Conservation (phyloP, 768 basidiomycete species). For the Arthromyces matolae region DNA sequence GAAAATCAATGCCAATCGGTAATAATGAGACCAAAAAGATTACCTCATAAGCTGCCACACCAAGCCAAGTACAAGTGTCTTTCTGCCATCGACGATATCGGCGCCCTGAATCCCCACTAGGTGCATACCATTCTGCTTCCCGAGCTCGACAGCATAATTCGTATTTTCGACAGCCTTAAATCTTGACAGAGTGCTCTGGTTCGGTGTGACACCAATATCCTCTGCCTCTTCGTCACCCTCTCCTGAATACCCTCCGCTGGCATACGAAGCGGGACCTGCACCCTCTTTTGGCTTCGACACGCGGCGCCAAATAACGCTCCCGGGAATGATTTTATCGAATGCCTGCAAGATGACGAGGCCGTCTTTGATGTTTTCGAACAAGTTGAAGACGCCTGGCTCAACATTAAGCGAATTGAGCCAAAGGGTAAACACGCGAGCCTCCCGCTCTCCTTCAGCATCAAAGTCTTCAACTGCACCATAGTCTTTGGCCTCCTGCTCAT, state of each 20-base stretch:
- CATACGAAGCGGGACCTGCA: conserved; percentile 37
- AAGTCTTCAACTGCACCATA: conserved; percentile 93
- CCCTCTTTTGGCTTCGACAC: conserved; percentile 91
- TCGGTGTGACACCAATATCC: conserved; percentile 79
- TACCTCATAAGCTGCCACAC: conserved; percentile 98
- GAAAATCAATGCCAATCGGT: background rate
- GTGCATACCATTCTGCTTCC: conserved; percentile 89
- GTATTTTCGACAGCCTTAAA: conserved; percentile 99
- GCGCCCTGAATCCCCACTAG: conserved; percentile 97
- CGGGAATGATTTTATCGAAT: conserved; percentile 93
- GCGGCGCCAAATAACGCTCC: conserved; percentile 90
- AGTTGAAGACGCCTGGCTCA: conserved; percentile 92
- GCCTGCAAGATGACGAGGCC: conserved; percentile 91
- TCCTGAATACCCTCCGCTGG: conserved; percentile 31
- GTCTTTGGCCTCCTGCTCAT: conserved; percentile 90
- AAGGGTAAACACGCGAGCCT: conserved; percentile 95
- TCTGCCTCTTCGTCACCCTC: conserved; percentile 69
- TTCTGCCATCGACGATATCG: conserved; percentile 92
- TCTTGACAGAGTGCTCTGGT: conserved; percentile 80
- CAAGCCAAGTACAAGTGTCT: conserved; percentile 90
- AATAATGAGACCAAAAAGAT: background rate
- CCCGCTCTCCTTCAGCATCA: conserved; percentile 97
- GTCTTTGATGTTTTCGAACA: conserved; percentile 95
- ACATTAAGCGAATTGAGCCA: conserved; percentile 98
- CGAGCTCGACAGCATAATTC: conserved; percentile 93